Base-by-base conservation (phyloP, 441 rosid genomes). In the Pelargonium exstipulatum region DNA sequence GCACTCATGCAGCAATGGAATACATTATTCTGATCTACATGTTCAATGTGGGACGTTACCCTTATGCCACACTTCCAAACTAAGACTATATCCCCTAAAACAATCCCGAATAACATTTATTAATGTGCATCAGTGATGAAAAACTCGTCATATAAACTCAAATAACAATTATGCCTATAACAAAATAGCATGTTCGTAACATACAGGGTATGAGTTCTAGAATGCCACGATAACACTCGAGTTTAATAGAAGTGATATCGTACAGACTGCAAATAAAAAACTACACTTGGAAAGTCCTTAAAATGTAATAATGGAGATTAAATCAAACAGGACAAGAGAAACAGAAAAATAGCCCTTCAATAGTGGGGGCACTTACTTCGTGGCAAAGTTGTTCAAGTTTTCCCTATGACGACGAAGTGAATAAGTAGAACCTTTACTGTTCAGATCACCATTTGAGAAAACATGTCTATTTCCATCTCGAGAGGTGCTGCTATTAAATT, bases 391-490 rank as follows among this genome's bases (percentile, higher is more conserved):
- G 42, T 35, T 32, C 45, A 32, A 65, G 69, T 63, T 37, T 13
- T 76, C 80, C 57, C 71, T 76, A 65, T 61, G 66, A 42, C 69
- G 69, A 69, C 43, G 29, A 62, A 75, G 65, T 20, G 77, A 66
- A 77, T 57, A 63, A 62, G 70, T 77, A 69, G 78, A 64, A 62
- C 65, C 70, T 73, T 74, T 80, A 58, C 57, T 64, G 75, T 68
- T 82, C 32, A 70, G 73, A 76, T 66, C 78, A 53, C 69, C 55
- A 18, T 71, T 75, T n/a, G 64, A 69, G 51, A 14, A 9, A 65
- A 1, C 43, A 37, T 65, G 51, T 64, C 76, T 71, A 13, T 61
- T 73, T 62, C 77, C 81, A 55, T 73, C 69, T 65, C 8, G 35
- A 17, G 78, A 78, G 70, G 70, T 68, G 64, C 69, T 75, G 61